Conservation (phyloP, 768 basidiomycete species). For the Glaciozyma antarctica region DNA sequence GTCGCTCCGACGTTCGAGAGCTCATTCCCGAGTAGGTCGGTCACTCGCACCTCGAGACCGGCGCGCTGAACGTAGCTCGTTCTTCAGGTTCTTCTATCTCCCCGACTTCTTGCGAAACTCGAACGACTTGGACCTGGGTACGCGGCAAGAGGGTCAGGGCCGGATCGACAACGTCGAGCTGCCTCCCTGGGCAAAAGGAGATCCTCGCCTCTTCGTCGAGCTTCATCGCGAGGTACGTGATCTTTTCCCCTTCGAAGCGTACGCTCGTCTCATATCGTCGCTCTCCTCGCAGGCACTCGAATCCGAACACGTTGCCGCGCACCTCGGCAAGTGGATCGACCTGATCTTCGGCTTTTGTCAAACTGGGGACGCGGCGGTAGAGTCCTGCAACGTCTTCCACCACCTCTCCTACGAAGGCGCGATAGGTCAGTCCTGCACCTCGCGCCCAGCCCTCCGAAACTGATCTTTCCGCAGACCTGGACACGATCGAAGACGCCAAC, state of each 20-base stretch:
- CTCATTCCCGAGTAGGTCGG: conserved; percentile 53
- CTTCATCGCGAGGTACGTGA: conserved; percentile 58
- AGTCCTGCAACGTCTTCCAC: conserved; percentile 76
- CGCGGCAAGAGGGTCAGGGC: conserved; percentile 60
- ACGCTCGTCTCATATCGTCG: background rate
- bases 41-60: no score
- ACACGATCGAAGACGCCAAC: conserved; percentile 70
- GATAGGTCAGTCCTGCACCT: conserved; percentile 49
- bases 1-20: conserved; percentile 85
- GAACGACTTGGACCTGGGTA: conserved; percentile 62
- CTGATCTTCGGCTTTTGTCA: conserved; percentile 56
- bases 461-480: conserved; percentile 52
- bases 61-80: no score
- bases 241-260: background rate
- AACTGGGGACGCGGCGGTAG: conserved; percentile 54
- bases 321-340: conserved; percentile 83
- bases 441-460: background rate
- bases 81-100: conserved; percentile 36
- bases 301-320: conserved; percentile 72
- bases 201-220: conserved; percentile 70
- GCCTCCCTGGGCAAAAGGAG: conserved; percentile 78
- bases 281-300: conserved; percentile 58
- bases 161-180: conserved; percentile 77
- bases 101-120: conserved; percentile 72
- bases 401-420: conserved; percentile 88